Base-by-base conservation (phyloP, 305 asterid genomes). In the Ajuga reptans region DNA sequence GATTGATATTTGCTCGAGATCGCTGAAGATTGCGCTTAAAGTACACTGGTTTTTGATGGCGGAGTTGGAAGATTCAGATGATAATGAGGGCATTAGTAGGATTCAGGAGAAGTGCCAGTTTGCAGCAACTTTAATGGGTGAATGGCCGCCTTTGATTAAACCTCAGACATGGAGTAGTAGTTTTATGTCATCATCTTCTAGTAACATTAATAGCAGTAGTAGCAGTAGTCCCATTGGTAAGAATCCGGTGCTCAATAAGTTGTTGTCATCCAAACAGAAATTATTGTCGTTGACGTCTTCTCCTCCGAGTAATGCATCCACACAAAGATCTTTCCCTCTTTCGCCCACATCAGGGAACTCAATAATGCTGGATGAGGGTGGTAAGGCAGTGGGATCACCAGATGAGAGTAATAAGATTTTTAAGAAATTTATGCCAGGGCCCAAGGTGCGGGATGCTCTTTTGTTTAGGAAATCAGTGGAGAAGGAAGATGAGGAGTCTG, bases 1-100 rank as follows among this genome's bases (percentile, higher is more conserved):
- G 1, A 90, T 90, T 9, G 97, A 90, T 73, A 81, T 88, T 33
- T 90, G 97, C 73, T 81, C 92, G 0, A 88, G 85, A 74, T 85
- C 94, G 41, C 83, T 90, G 51, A 84, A 86, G 73, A 88, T 90
- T 53, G 90, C 97, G 3, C 78, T 90, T 39, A 90, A 90, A 79
- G 97, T 90, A 39, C 92, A 90, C 64, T 90, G 96, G 97, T 86
- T 90, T 80, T 75, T 90, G 83, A 86, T 90, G 90, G 95, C 96
- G 52, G 95, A 90, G 88, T 77, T 90, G 78, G 97, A 90, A 79
- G 97, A 90, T 77, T 78, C 81, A 1, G 97, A 90, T 79, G 97
- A 90, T 77, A 90, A 85, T 72, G 94, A 90, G 54, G 97, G 95
- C 64, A 86, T 90, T 75, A 86, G 92, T 75, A 84, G 95, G 84